Conservation (phyloP, 768 basidiomycete species). For the Tulasnella sp. region DNA sequence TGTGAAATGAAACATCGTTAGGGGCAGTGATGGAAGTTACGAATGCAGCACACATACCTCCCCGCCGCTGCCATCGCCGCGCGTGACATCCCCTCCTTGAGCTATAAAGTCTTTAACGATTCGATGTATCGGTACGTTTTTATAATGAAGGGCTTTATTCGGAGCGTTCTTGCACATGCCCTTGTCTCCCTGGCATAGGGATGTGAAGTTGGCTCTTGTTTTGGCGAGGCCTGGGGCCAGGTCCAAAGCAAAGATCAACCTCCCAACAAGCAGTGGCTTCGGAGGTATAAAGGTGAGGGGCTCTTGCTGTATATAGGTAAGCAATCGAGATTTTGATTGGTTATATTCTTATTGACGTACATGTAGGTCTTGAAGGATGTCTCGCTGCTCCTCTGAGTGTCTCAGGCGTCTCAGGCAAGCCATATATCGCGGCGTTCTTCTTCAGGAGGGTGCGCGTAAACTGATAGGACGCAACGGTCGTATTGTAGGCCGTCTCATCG, state of each 20-base stretch:
- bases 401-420: conserved; percentile 29
- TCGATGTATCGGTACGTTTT: conserved; percentile 37
- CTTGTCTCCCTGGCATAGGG: conserved; percentile 38
- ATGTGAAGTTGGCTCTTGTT: conserved; percentile 39
- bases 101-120: conserved; percentile 40
- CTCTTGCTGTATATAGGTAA: conserved; percentile 20
- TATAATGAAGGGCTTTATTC: conserved; percentile 37
- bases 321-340: not conserved
- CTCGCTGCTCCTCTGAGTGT: conserved; percentile 34
- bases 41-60: conserved; percentile 36
- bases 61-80: conserved; percentile 44
- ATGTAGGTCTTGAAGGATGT: conserved; percentile 33
- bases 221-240: conserved; percentile 34
- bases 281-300: conserved; percentile 31
- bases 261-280: conserved; percentile 32
- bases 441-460: conserved; percentile 29
- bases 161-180: conserved; percentile 38
- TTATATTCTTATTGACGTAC: conserved; percentile 21
- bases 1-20: conserved; percentile 4
- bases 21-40: conserved; percentile 15
- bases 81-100: conserved; percentile 45
- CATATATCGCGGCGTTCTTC: conserved; percentile 34
- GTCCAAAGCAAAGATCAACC: conserved; percentile 35
- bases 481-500: conserved; percentile 25
- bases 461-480: conserved; percentile 27